phyloP scores from a whole-genome alignment of 2,329 filamentous ascomycete genomes.

The Eurotiales sp. region DNA sequence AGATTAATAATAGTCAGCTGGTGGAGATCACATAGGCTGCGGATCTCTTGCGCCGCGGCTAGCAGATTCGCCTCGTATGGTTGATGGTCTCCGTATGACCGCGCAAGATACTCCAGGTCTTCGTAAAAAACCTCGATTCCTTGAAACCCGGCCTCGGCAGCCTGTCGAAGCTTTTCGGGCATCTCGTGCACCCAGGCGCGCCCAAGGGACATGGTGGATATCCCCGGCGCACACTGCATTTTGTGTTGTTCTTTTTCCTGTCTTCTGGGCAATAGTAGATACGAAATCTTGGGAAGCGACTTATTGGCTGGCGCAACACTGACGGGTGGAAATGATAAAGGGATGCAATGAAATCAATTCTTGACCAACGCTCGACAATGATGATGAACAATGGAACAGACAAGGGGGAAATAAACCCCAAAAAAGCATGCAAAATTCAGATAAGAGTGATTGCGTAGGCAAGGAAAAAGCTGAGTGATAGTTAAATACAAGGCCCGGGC shows the following conservation, averaged over 20 bases:
- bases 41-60: conserved; percentile 55
- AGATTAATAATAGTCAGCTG: conserved; percentile 44
- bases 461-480: neutral
- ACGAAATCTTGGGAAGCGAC: too few relatives aligned
- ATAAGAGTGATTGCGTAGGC: neutral
- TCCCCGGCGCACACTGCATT: conserved; percentile 47
- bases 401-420: too few relatives aligned
- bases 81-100: conserved; percentile 34
- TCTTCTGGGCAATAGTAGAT: neutral
- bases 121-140: conserved; percentile 77
- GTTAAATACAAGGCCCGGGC: neutral
- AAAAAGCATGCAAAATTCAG: too few relatives aligned
- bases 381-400: too few relatives aligned
- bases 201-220: conserved; percentile 71
- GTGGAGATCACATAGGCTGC: conserved; percentile 38
- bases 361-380: too few relatives aligned
- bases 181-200: conserved; percentile 67
- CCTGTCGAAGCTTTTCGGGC: conserved; percentile 63
- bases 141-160: conserved; percentile 59
- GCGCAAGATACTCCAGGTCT: conserved; percentile 63
- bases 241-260: neutral
- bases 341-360: too few relatives aligned
- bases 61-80: conserved; percentile 48
- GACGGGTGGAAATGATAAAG: too few relatives aligned
- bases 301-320: too few relatives aligned